A percentile compares a stretch with the other conserved stretches of the same genome.
These are phyloP conservation scores for Imleria badia DNA, from an alignment of 768 basidiomycete genomes.

Conservation along the genomic window DNA sequence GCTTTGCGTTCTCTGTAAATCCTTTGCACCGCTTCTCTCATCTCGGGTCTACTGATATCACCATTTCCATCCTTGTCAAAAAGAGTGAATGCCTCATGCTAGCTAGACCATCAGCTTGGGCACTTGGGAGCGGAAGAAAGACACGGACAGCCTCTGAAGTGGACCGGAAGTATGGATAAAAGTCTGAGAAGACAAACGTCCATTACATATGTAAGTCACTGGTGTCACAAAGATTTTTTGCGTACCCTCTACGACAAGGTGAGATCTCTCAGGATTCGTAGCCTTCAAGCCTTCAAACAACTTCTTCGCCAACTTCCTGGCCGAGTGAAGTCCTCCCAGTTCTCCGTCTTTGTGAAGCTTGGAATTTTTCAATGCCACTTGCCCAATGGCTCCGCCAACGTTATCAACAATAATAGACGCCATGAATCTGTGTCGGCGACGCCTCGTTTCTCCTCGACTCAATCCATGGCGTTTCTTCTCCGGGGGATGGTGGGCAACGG, in stretches of 20 bases:
- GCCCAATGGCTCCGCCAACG: conserved; percentile 60
- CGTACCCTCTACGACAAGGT: conserved; percentile 67
- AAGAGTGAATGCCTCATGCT: conserved; percentile 67
- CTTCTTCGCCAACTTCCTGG: conserved; percentile 65
- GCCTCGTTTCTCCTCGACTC: conserved; percentile 36
- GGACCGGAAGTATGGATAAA: conserved; percentile 72
- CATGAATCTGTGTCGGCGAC: conserved; percentile 50
- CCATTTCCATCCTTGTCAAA: conserved; percentile 86
- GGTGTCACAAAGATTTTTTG: background rate
- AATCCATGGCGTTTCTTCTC: conserved; percentile 16
- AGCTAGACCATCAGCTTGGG: conserved; percentile 4
- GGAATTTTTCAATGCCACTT: conserved; percentile 68
- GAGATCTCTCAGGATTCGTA: conserved; percentile 55
- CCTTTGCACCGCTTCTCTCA: conserved; percentile 79
- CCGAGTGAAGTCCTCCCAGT: conserved; percentile 58
- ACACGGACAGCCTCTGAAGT: conserved; percentile 63
- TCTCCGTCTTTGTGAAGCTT: conserved; percentile 56
- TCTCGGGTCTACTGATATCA: conserved; percentile 73
- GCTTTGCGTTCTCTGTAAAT: conserved; percentile 80
- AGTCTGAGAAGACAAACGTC: conserved; percentile 46
- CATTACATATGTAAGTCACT: background rate
- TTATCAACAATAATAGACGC: conserved; percentile 71
- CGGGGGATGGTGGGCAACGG: conserved; percentile 4
- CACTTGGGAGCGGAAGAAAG: background rate
- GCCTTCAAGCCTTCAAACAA: conserved; percentile 62